Evolutionary conservation across 768 basidiomycete species (phyloP).

Genomic region (Panellus pusillus): DNA sequence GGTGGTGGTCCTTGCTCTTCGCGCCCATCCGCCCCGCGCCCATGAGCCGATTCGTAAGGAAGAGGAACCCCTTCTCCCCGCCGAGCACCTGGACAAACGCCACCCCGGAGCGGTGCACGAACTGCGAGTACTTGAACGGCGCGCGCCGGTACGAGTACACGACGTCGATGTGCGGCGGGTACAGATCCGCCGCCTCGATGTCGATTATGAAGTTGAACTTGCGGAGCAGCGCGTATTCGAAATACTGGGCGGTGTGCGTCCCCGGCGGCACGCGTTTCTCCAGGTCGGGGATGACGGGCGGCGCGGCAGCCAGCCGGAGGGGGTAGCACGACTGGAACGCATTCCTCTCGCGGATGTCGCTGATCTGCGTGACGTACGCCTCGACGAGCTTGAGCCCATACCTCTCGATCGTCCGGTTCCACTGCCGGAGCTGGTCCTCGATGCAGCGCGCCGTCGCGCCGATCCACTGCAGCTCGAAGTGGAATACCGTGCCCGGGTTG

Average conservation of each 20-base stretch:
- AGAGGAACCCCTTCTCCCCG: slow-evolving; percentile 77
- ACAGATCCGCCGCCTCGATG: slow-evolving; percentile 74
- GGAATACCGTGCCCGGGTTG: slow-evolving; percentile 92
- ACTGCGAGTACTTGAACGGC: slow-evolving; percentile 82
- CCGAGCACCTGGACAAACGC: slow-evolving; percentile 90
- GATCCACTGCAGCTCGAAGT: slow-evolving; percentile 97
- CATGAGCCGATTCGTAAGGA: slow-evolving; percentile 87
- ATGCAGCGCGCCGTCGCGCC: slow-evolving; percentile 90
- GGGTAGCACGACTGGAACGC: slow-evolving; percentile 92
- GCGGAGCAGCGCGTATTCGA: slow-evolving; percentile 76
- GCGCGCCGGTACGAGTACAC: slow-evolving; percentile 86
- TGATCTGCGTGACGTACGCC: slow-evolving; percentile 89
- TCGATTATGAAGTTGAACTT: slow-evolving; percentile 83
- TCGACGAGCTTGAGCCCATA: slow-evolving; percentile 93
- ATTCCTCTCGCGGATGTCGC: slow-evolving; percentile 80
- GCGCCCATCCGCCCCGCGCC: slow-evolving; percentile 64
- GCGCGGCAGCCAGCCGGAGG: slow-evolving; percentile 71
- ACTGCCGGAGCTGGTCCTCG: slow-evolving; percentile 81
- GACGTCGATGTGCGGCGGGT: slow-evolving; percentile 81
- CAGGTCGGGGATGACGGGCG: slow-evolving; percentile 69
- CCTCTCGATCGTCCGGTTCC: slow-evolving; percentile 80
- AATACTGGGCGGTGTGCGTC: slow-evolving; percentile 66
- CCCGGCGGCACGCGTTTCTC: slow-evolving; percentile 69
- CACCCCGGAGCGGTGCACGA: slow-evolving; percentile 86
- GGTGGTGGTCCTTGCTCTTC: slow-evolving; percentile 55